phyloP scores from a whole-genome alignment of 495 filamentous ascomycete genomes.

The Hypoxylon fragiforme region DNA sequence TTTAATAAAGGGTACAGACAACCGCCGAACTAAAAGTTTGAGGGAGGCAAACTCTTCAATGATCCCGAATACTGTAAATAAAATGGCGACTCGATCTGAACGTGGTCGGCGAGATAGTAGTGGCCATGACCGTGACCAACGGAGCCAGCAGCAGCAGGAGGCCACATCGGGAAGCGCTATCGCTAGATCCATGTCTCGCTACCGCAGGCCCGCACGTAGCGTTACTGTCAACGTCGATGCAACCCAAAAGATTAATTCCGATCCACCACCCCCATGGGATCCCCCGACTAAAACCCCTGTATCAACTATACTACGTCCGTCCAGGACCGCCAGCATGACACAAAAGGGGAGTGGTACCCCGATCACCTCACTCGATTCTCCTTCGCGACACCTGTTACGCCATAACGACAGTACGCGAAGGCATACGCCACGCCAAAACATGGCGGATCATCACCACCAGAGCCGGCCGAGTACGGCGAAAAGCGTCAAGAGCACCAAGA shows the following conservation, averaged over 20 bases:
- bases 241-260: constrained; percentile 36
- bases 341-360: constrained; percentile 28
- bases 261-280: constrained; percentile 31
- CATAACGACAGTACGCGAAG: constrained; percentile 27
- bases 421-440: constrained; percentile 21
- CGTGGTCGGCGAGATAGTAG: constrained; percentile 6
- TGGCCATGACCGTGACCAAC: constrained; percentile 17
- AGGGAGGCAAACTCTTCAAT: constrained; percentile 9
- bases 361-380: constrained; percentile 10
- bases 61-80: constrained; percentile 11
- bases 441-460: constrained; percentile 26
- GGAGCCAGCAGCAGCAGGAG: constrained; percentile 14
- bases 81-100: constrained; percentile 15
- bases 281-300: constrained; percentile 37
- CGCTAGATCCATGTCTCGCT: constrained; percentile 62
- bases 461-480: constrained; percentile 31
- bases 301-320: constrained; percentile 32
- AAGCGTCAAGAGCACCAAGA: constrained; percentile 19
- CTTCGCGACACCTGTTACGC: constrained; percentile 27
- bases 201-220: constrained; percentile 47
- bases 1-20: constrained; percentile 11
- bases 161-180: constrained; percentile 38
- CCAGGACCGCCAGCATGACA: constrained; percentile 27
- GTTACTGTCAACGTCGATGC: constrained; percentile 33
- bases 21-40: constrained; percentile 11